Base-by-base conservation (phyloP, 768 basidiomycete genomes). In the Termitomyces sp. region DNA sequence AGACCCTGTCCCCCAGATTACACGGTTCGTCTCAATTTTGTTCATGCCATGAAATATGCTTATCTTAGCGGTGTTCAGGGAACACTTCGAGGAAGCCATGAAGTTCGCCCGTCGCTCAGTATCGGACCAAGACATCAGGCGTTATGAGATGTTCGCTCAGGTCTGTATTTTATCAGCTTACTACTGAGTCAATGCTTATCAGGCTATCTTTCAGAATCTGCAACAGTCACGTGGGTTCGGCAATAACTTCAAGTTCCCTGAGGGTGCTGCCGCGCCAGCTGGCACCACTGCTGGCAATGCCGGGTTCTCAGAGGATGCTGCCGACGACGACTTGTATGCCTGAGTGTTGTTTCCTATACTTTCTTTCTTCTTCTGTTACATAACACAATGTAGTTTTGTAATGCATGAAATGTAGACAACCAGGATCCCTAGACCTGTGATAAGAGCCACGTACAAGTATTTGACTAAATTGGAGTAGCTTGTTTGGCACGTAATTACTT, bases 61-160 rank as follows among this genome's bases (percentile, higher is more conserved):
- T 51, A n/a, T 46, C 27, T 45, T 58, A 25, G 27, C 31, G 29
- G 12, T 46, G 25, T 53, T n/a, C 57, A 86, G 86, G 67, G 93
- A 88, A 0, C 96, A 98, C 81, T 98, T 98, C 65, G 96, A 98
- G 76, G 96, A 98, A 75, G 95, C 97, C 2, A 98, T 98, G 95
- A 88, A 89, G 74, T 98, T 84, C 66, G 95, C 97, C 60, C 89
- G 97, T 71, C 89, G 97, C 52, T 98, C 95, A 12, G 96, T 98
- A 54, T 95, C 93, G 12, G 95, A 98, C 68, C 86, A 90, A 62
- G 96, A 98, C 68, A 96, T 98, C 74, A 84, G 95, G 66, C 87
- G 95, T 53, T 99, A 98, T 73, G 96, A 98, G 83, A 95, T 97
- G 88, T 98, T 98, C 73, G 77, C 95, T 35, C 95, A 95, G 81